Evolutionary conservation across 352 stramenopile genomes (phyloP).

Genomic region (Phytophthora pini): DNA sequence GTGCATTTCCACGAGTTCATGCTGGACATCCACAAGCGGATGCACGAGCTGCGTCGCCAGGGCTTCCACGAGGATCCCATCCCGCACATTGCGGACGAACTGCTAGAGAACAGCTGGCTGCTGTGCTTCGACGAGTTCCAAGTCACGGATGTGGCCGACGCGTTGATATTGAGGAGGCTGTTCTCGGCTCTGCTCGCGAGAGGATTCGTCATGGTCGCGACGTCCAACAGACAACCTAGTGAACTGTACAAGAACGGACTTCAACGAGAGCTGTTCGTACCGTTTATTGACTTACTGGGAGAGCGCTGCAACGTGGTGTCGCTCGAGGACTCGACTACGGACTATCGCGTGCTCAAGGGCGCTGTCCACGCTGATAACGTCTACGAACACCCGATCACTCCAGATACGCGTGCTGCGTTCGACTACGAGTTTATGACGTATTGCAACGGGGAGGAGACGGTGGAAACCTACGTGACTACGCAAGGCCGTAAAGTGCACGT

Average conservation of each 20-base stretch:
- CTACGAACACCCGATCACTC: constrained; percentile 68
- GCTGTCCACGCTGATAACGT: constrained; percentile 69
- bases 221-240: constrained; percentile 93
- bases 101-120: constrained; percentile 89
- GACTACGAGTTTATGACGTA: constrained; percentile 71
- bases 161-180: constrained; percentile 94
- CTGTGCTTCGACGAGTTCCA: constrained; percentile 99
- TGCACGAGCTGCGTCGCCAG: constrained; percentile 94
- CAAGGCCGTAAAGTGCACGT: constrained; percentile 75
- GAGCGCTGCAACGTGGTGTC: constrained; percentile 88
- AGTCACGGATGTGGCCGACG: constrained; percentile 97
- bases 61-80: constrained; percentile 83
- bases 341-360: constrained; percentile 85
- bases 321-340: constrained; percentile 75
- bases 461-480: constrained; percentile 60
- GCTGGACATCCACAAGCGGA: constrained; percentile 95
- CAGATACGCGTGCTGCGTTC: constrained; percentile 58
- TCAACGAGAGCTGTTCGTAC: constrained; percentile 96
- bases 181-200: constrained; percentile 92
- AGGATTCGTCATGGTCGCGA: constrained; percentile 96
- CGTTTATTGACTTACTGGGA: constrained; percentile 95
- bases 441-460: constrained; percentile 56
- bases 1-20: constrained; percentile 99
- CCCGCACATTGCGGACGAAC: constrained; percentile 84
- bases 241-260: constrained; percentile 97